Conservation (phyloP, 352 stramenopile species). For the Halophytophthora polymorphica region DNA sequence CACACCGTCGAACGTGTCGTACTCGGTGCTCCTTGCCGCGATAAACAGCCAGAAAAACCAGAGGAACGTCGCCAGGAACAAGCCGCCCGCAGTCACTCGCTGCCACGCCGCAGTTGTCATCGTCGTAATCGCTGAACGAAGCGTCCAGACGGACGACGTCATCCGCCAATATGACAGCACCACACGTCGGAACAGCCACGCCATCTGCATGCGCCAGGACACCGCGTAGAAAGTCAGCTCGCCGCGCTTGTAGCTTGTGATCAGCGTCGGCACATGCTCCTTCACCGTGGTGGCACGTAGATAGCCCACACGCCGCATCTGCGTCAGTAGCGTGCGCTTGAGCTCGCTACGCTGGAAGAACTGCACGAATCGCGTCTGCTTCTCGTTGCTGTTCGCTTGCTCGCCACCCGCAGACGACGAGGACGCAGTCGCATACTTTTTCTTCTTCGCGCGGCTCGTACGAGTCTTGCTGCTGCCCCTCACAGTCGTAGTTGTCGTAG, state of each 20-base stretch:
- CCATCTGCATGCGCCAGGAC: conserved; percentile 16
- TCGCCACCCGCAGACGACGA: conserved; percentile 7
- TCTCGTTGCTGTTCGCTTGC: conserved; percentile 5
- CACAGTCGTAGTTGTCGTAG: conserved; percentile 6
- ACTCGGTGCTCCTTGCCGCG: conserved; percentile 15
- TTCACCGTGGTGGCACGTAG: conserved; percentile 11
- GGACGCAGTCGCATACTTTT: conserved; percentile 6
- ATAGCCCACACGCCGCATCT: conserved; percentile 23
- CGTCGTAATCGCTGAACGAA: conserved; percentile 4
- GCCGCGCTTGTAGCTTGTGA: conserved; percentile 12
- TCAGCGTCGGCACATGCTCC: conserved; percentile 6
- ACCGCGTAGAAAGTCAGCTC: conserved; percentile 8
- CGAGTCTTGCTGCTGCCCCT: conserved; percentile 1
- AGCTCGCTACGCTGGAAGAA: conserved; percentile 23
- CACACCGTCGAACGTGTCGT: conserved; percentile 25
- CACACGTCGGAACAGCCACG: conserved; percentile 18
- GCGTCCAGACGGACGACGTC: conserved; percentile 5
- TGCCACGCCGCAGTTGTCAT: conserved; percentile 8
- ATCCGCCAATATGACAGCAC: conserved; percentile 24
- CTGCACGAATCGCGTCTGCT: conserved; percentile 19
- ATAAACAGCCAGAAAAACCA: conserved; percentile 21
- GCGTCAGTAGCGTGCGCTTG: conserved; percentile 11
- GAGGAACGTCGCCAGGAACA: conserved; percentile 12
- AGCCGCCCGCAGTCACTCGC: conserved; percentile 1
- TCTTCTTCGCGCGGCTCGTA: conserved; percentile 18